These are phyloP conservation scores for Neophaeococcomyces aloes DNA, from an alignment of 2,329 filamentous ascomycete genomes.

Conservation along the genomic window DNA sequence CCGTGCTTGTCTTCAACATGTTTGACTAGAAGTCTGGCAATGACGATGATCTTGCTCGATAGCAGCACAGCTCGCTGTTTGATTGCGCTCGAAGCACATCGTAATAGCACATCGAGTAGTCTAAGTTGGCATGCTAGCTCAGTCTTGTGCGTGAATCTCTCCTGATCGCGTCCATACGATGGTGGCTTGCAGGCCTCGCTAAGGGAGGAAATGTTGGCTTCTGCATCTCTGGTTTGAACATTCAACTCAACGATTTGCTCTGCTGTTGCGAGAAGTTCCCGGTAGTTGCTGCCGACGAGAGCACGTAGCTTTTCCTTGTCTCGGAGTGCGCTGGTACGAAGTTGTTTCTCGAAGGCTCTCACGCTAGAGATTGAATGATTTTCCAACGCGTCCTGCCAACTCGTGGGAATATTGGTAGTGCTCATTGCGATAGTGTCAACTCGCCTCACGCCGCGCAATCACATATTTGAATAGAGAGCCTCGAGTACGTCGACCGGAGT, in stretches of 20 bases:
- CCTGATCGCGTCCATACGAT: constrained; percentile 2
- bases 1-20: constrained; percentile 49
- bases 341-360: constrained; percentile 53
- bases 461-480: too few relatives aligned
- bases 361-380: constrained; percentile 50
- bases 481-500: too few relatives aligned
- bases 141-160: constrained; percentile 8
- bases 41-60: constrained; percentile 60
- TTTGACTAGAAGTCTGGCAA: constrained; percentile 65
- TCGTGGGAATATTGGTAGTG: constrained; percentile 37
- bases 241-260: constrained; percentile 92
- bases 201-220: constrained; percentile 60
- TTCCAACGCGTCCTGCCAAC: constrained; percentile 59
- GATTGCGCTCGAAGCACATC: constrained; percentile 43
- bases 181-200: constrained; percentile 64
- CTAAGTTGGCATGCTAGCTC: constrained; percentile 40
- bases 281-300: constrained; percentile 62
- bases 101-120: constrained; percentile 39
- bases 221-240: constrained; percentile 61
- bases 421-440: neutral
- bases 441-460: neutral
- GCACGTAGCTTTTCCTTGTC: constrained; percentile 57
- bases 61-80: constrained; percentile 41
- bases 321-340: constrained; percentile 50
- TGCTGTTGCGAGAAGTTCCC: constrained; percentile 80